Percentiles rank a stretch among this genome's conserved stretches.
phyloP scores from a whole-genome alignment of 805 yeast genomes.

The Starmerella lactis-condensi region DNA sequence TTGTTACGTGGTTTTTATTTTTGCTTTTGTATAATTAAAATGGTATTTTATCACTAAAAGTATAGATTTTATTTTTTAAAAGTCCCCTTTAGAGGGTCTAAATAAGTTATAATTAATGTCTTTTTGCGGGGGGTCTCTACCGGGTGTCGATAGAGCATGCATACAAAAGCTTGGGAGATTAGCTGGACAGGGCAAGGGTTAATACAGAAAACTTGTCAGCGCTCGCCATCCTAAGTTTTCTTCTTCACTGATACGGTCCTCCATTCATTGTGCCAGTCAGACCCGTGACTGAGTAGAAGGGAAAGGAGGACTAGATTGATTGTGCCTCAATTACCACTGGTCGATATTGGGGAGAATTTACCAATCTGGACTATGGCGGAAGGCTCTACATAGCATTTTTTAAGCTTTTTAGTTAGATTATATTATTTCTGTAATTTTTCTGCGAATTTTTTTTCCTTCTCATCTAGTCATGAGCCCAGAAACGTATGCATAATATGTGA shows the following conservation, averaged over 20 bases:
- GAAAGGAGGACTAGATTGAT: slow-evolving; percentile 21
- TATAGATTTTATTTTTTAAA: no score
- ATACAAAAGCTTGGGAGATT: no score
- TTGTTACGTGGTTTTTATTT: no score
- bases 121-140: neutral
- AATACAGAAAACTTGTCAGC: neutral
- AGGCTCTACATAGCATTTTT: slow-evolving; percentile 8
- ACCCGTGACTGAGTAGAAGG: slow-evolving; percentile 20
- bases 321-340: slow-evolving; percentile 15
- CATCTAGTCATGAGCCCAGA: no score
- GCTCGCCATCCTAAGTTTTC: slow-evolving; percentile 3
- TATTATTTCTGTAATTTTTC: no score
- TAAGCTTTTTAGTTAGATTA: neutral
- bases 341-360: slow-evolving; percentile 3
- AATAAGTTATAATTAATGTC: no score
- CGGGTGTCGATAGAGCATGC: neutral
- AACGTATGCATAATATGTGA: no score
- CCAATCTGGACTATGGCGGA: slow-evolving; percentile 12
- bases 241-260: slow-evolving; percentile 22
- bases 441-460: no score
- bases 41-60: no score
- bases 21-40: no score
- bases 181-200: no score
- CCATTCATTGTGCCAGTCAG: slow-evolving; percentile 22
- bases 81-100: no score